Evolutionary conservation across 2,329 filamentous ascomycete genomes (phyloP), one percentile per base, ranked within the genome.

Genomic region (Colletotrichum godetiae): DNA sequence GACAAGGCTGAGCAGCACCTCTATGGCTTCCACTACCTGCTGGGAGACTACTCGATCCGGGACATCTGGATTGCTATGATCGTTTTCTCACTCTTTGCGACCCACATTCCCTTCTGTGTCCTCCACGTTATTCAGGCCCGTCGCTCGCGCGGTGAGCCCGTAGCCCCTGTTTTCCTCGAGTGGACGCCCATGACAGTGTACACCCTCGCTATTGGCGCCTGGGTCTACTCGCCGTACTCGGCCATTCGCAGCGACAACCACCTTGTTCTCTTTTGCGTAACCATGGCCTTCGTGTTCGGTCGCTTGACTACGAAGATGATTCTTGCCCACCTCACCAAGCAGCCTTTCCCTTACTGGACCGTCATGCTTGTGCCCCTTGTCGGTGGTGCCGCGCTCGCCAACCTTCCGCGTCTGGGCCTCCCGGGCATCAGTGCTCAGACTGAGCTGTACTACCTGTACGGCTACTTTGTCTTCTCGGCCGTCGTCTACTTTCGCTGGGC

Each of bases 241-340:
- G 92, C 90, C 12, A 85, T 99, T 49, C 89, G 97, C 80, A 84
- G 86, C 46, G 92, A 97, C 73, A 98, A 98, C 84, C 94, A 97
- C 79, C 90, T 99, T 1, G 92, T 97, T 12, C 90, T 98, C 59
- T 97, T 98, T 83, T 98, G 95, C 86, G 84, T 97, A 73, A 97
- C 94, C 73, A 93, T 98, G 88, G 94, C 94, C n/a, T 95, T 98
- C 78, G 97, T 98, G 72, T 98, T 99, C 82, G 97, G 97, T 46
- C 93, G 97, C 77, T 95, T 99, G 92, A 98, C 97, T 0, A 99
- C 97, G 52, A 99, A 98, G 87, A 98, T 98, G 83, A 99, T 99
- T 80, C 91, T 99, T 22, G 96, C 97, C 3, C 97, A 99, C 83
- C 88, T 99, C 64, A 97, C 97, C 2, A 91, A 91, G 75, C 97